A percentile compares a stretch with the other conserved stretches of the same genome.
Evolutionary conservation across 2,329 filamentous ascomycete genomes (phyloP).

Genomic region (Ophiostoma ulmi): DNA sequence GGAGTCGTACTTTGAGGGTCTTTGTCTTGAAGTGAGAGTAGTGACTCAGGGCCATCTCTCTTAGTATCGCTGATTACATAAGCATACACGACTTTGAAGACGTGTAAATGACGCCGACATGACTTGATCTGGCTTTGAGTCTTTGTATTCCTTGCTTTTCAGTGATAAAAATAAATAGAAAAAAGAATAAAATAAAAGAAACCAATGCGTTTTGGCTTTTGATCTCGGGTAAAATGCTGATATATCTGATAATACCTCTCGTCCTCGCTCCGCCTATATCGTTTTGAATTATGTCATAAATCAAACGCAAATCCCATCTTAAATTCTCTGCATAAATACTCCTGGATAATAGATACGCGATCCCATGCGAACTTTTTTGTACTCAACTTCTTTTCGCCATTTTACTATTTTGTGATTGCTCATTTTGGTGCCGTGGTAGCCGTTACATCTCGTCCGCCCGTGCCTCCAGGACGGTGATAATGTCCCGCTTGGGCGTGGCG

Average conservation of each 20-base stretch:
- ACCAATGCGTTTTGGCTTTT: background rate
- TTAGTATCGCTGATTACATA: background rate
- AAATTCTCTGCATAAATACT: background rate
- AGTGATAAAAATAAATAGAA: background rate
- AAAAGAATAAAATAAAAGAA: background rate
- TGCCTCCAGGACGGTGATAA: constrained; percentile 35
- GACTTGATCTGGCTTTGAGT: background rate
- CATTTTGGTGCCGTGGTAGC: background rate
- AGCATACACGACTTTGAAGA: background rate
- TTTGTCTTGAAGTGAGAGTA: background rate
- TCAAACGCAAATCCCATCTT: background rate
- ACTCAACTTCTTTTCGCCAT: background rate
- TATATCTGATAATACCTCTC: background rate
- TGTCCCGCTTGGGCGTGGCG: constrained; percentile 28
- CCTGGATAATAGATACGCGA: background rate
- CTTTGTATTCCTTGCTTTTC: background rate
- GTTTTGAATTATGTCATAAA: background rate
- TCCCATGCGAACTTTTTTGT: background rate
- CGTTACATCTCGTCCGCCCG: constrained; percentile 32
- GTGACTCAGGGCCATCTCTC: background rate
- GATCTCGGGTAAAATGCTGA: background rate
- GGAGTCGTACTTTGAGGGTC: background rate
- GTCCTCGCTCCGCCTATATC: background rate
- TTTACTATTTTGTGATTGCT: background rate
- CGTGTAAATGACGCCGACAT: background rate